Evolutionary conservation across 352 stramenopile genomes (phyloP), one percentile per base, ranked within the genome.

Genomic region (Phytopythium kandeliae): DNA sequence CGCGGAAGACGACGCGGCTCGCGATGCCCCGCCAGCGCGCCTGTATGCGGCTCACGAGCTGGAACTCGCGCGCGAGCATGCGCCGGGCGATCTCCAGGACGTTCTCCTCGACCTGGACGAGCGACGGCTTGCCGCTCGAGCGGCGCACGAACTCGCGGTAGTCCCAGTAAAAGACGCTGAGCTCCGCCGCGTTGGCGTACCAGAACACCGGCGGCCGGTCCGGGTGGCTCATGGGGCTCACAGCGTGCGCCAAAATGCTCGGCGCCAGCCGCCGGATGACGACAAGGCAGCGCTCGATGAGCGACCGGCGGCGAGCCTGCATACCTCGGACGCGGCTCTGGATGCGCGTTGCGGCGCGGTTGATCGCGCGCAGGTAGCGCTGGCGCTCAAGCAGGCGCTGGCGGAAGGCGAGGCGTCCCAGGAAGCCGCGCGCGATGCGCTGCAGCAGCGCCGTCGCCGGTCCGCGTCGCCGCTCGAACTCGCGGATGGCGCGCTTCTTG

Each of bases 91-190:
- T 80, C 63, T 92, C 81, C 15, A 85, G 8, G 13, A 92, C 65
- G 47, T 89, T 92, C 8, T 58, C 69, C 60, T 92, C 81, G 22
- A 90, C 81, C 37, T 86, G 82, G 25, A 84, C 74, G 17, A 90
- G 62, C 21, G 81, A 55, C 4, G 78, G 78, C 44, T 66, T 71
- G 8, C 71, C 66, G 12, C 79, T 77, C 0, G 77, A 72, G 24
- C 78, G 73, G 2, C 74, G 75, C 44, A 89, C 77, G 52, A 89
- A 89, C 48, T 89, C 78, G 15, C 80, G 67, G 56, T 93, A 91
- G 53, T 91, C 78, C 74, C 71, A 86, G 45, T 72, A 81, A 31
- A 90, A 71, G 10, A 89, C 68, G 38, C 54, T 55, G 9, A 85
- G 57, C 51, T 93, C 80, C 3, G 63, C 67, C 1, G 63, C 52